Evolutionary conservation across 2,329 filamentous ascomycete species (phyloP).

Genomic region (Aureobasidium subglaciale): DNA sequence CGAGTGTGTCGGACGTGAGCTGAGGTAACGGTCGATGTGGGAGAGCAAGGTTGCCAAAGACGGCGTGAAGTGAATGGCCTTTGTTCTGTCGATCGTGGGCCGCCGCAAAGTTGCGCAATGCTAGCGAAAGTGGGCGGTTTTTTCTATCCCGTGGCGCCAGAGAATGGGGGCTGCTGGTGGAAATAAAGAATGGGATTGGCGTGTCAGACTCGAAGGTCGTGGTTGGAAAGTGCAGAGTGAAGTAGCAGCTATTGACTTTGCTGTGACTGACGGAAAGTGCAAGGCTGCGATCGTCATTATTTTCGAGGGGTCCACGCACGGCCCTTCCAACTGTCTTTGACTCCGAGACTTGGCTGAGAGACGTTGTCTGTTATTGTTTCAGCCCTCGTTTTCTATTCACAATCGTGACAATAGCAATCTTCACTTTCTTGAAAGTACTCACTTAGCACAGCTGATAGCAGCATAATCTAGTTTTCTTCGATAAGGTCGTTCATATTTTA

Average conservation of each 20-base stretch:
- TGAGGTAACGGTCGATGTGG: not conserved
- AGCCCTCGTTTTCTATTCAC: not conserved
- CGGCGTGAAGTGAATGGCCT: not conserved
- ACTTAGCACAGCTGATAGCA: no score
- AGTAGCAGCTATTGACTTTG: not conserved
- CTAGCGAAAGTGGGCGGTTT: not conserved
- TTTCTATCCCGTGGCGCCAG: not conserved
- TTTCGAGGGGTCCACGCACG: not conserved
- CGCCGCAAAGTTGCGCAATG: not conserved
- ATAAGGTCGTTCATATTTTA: not conserved
- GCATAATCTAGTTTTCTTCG: not conserved
- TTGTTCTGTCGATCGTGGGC: constrained; percentile 1
- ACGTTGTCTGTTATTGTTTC: not conserved
- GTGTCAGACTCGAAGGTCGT: not conserved
- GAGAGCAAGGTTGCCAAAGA: constrained; percentile 6
- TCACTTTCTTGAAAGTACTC: not conserved
- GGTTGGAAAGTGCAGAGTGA: not conserved
- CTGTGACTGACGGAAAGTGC: constrained; percentile 1
- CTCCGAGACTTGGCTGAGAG: not conserved
- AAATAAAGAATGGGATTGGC: not conserved
- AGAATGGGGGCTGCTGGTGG: not conserved
- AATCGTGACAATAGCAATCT: not conserved
- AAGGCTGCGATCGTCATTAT: constrained; percentile 6
- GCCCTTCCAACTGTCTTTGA: not conserved
- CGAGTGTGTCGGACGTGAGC: not conserved